Conservation (phyloP, 257 asterid species). For the Fraxinus pennsylvanica region DNA sequence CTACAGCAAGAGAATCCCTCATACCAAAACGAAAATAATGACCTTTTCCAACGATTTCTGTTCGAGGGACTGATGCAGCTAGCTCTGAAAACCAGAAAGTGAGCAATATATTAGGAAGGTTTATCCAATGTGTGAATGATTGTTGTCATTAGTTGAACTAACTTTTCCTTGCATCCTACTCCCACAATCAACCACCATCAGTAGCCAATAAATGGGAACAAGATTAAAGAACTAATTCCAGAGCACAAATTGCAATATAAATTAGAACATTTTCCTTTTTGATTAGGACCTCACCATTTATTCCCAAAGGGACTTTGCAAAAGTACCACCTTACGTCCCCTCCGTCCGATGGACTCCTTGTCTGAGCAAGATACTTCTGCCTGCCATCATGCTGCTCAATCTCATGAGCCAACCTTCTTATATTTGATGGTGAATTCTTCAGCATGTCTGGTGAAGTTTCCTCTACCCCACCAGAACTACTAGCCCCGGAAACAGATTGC, state of each 20-base stretch:
- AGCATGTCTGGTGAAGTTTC: conserved; percentile 71
- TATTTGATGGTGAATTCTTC: conserved; percentile 92
- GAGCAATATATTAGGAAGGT: conserved; percentile 6
- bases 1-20: conserved; percentile 98
- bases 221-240: background rate
- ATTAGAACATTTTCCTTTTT: background rate
- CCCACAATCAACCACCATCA: background rate
- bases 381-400: conserved; percentile 85
- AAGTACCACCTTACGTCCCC: conserved; percentile 96
- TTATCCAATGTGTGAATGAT: background rate
- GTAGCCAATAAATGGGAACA: background rate
- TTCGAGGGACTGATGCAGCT: conserved; percentile 82
- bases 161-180: background rate
- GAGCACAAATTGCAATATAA: background rate
- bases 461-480: conserved; percentile 39
- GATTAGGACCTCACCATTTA: conserved; percentile 55
- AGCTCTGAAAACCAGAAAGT: conserved; percentile 50
- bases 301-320: conserved; percentile 74
- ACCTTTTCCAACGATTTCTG: conserved; percentile 85
- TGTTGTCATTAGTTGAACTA: background rate
- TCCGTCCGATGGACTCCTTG: conserved; percentile 90
- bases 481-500: conserved; percentile 21
- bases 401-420: conserved; percentile 73
- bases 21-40: conserved; percentile 92
- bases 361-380: conserved; percentile 87